phyloP scores from a whole-genome alignment of 345 rosid genomes.

The Aegle marmelos region DNA sequence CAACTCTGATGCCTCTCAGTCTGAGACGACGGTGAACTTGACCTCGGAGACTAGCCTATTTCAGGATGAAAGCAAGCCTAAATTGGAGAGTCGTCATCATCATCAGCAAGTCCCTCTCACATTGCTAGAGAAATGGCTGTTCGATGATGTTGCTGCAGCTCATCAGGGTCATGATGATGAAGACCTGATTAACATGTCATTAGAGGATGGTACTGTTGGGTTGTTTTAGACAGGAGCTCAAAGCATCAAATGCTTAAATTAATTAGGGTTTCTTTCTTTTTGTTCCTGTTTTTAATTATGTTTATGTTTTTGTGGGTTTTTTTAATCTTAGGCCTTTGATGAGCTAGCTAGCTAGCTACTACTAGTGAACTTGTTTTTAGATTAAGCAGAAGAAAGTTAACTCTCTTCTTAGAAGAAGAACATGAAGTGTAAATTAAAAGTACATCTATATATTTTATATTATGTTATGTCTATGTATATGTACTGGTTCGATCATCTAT shows the following conservation, averaged over 20 bases:
- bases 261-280: background rate
- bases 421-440: background rate
- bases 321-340: background rate
- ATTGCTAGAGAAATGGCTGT: conserved; percentile 68
- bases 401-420: background rate
- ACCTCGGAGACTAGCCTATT: conserved; percentile 39
- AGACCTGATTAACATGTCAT: conserved; percentile 38
- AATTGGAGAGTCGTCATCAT: conserved; percentile 8
- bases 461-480: background rate
- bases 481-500: background rate
- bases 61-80: conserved; percentile 44
- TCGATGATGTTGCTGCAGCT: conserved; percentile 49
- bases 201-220: conserved; percentile 26
- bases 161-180: conserved; percentile 39
- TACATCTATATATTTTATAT: background rate
- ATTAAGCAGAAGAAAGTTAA: background rate
- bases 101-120: conserved; percentile 38
- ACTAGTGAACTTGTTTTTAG: background rate
- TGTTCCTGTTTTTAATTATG: background rate
- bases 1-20: conserved; percentile 33
- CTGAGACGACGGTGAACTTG: conserved; percentile 27
- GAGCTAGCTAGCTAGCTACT: background rate
- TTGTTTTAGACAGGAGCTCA: conserved; percentile 24
- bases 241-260: background rate
- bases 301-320: background rate